Percentiles rank a stretch among this genome's conserved stretches.
Conservation (phyloP, 345 rosid genomes). For the Eucalyptus pauciflora region DNA sequence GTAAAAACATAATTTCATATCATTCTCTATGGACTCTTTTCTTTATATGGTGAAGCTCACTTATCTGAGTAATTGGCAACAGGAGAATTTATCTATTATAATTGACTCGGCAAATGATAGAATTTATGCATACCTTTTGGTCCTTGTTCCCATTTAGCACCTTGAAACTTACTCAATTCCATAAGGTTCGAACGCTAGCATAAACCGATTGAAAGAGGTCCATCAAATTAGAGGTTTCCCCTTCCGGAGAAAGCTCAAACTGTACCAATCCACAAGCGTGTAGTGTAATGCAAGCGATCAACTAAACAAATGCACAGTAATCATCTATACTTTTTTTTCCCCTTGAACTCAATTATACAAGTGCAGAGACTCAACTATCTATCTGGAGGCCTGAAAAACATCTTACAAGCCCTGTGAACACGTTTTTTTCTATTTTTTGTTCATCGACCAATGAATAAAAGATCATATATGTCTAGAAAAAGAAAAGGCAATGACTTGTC, state of each 20-base stretch:
- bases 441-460: neutral
- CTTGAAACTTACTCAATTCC: neutral
- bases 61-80: neutral
- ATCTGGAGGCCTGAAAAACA: neutral
- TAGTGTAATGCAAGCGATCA: neutral
- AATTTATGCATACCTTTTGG: neutral
- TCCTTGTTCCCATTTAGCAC: neutral
- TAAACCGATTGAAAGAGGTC: neutral
- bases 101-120: neutral
- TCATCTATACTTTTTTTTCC: neutral
- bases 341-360: neutral
- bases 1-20: neutral
- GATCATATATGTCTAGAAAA: neutral
- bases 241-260: neutral
- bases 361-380: neutral
- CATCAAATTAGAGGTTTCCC: neutral
- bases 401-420: neutral
- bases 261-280: neutral
- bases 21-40: neutral
- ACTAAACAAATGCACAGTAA: neutral
- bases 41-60: neutral
- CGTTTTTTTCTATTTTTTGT: neutral
- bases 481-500: neutral
- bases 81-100: neutral
- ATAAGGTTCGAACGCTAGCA: neutral